phyloP scores from a whole-genome alignment of 495 filamentous ascomycete species.

The Neurospora sp. region DNA sequence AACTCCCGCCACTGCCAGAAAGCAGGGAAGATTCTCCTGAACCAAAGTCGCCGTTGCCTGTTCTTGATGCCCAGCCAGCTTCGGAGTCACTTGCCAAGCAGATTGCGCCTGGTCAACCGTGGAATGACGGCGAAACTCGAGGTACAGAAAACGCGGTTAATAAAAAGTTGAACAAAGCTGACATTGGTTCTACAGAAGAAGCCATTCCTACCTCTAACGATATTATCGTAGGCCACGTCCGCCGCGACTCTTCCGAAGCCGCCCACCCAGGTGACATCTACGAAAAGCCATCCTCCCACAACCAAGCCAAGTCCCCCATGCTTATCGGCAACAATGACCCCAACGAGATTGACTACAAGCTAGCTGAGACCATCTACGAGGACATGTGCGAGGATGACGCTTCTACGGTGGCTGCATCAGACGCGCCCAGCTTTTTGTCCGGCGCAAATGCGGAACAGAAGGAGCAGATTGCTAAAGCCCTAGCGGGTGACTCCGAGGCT shows the following conservation, averaged over 20 bases:
- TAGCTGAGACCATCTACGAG: constrained; percentile 13
- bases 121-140: not conserved
- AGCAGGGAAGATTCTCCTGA: constrained; percentile 4
- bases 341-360: not conserved
- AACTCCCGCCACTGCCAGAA: not conserved
- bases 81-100: not conserved
- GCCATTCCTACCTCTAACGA: constrained; percentile 2
- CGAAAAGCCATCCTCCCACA: constrained; percentile 9
- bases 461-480: constrained; percentile 16
- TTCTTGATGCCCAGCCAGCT: constrained; percentile 6
- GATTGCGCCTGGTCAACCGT: not conserved
- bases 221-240: constrained; percentile 17
- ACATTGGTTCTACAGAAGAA: not conserved
- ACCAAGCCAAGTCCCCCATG: constrained; percentile 3
- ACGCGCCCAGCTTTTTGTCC: constrained; percentile 21
- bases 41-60: not conserved
- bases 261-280: constrained; percentile 3
- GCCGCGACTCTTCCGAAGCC: constrained; percentile 6
- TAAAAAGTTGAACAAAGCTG: not conserved
- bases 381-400: constrained; percentile 19
- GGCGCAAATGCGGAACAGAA: constrained; percentile 21
- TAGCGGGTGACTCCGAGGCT: constrained; percentile 3
- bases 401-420: constrained; percentile 23
- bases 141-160: not conserved
- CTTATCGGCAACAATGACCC: not conserved